Conservation (phyloP, 805 yeast species). For the Clavispora fructus region DNA sequence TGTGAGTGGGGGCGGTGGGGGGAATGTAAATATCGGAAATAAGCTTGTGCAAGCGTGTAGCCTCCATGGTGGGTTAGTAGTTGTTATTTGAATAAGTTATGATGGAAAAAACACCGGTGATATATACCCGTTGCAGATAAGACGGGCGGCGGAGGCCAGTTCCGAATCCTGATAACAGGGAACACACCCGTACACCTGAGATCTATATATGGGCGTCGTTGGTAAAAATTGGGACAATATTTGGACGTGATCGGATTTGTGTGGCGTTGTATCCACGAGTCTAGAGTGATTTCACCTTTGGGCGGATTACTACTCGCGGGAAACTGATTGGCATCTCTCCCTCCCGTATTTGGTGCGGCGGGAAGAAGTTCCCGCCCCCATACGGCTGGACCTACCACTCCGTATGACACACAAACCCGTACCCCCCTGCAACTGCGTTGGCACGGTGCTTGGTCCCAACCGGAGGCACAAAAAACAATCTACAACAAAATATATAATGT, state of each 20-base stretch:
- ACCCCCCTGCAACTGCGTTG: too few relatives aligned
- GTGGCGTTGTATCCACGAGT: too few relatives aligned
- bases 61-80: conserved; percentile 34
- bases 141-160: not conserved
- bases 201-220: too few relatives aligned
- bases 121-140: not conserved
- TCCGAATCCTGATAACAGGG: not conserved
- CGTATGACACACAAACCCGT: not conserved
- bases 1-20: conserved; percentile 15
- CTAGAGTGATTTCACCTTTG: too few relatives aligned
- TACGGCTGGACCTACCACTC: not conserved
- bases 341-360: not conserved
- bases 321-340: too few relatives aligned
- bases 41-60: conserved; percentile 30
- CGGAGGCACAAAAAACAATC: too few relatives aligned
- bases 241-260: too few relatives aligned
- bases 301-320: too few relatives aligned
- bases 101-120: not conserved
- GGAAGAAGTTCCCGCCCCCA: not conserved
- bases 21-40: conserved; percentile 47
- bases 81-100: not conserved
- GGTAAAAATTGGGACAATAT: too few relatives aligned
- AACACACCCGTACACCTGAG: not conserved
- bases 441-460: too few relatives aligned
- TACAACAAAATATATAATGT: not conserved